phyloP scores from a whole-genome alignment of 805 yeast genomes.

The Yamadazyma paraphyllophila region DNA sequence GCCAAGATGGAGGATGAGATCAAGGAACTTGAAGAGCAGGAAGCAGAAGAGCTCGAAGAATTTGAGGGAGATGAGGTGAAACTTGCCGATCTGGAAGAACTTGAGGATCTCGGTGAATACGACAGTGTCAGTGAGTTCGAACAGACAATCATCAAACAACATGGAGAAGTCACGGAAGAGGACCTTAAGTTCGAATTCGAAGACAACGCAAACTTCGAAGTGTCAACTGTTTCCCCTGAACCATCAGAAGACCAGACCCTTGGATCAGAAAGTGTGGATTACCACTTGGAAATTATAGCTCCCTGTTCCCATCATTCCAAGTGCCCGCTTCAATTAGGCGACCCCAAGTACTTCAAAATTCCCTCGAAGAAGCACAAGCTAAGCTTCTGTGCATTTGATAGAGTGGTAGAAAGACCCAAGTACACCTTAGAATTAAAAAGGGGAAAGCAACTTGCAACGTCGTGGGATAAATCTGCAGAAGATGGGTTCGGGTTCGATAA shows the following conservation, averaged over 20 bases:
- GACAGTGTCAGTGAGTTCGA: slow-evolving; percentile 16
- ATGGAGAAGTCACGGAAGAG: slow-evolving; percentile 41
- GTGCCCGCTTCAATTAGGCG: slow-evolving; percentile 83
- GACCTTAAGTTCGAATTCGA: slow-evolving; percentile 51
- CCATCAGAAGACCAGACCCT: slow-evolving; percentile 13
- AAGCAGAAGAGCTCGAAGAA: slow-evolving; percentile 5
- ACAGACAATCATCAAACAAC: slow-evolving; percentile 34
- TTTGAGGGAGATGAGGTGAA: slow-evolving; percentile 14
- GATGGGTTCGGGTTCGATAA: slow-evolving; percentile 55
- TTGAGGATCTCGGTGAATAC: slow-evolving; percentile 4
- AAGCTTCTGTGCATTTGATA: slow-evolving; percentile 73
- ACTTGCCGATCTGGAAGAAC: too few relatives aligned
- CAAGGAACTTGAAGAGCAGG: slow-evolving; percentile 17
- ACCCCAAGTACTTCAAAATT: slow-evolving; percentile 61
- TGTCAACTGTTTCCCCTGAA: slow-evolving; percentile 17
- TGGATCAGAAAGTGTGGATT: slow-evolving; percentile 31
- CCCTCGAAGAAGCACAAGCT: slow-evolving; percentile 57
- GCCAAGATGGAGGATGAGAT: slow-evolving; percentile 19
- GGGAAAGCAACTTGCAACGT: slow-evolving; percentile 70
- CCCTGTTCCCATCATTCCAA: slow-evolving; percentile 88
- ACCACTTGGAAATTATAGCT: slow-evolving; percentile 68
- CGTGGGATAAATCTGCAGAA: slow-evolving; percentile 60
- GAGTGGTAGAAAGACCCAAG: slow-evolving; percentile 72
- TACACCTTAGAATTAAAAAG: slow-evolving; percentile 80
- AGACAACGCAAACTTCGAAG: slow-evolving; percentile 28